Percentiles rank a stretch among this genome's conserved stretches.
Conservation (phyloP, 1,139 yeast genomes). For the Geotrichum fermentans region DNA sequence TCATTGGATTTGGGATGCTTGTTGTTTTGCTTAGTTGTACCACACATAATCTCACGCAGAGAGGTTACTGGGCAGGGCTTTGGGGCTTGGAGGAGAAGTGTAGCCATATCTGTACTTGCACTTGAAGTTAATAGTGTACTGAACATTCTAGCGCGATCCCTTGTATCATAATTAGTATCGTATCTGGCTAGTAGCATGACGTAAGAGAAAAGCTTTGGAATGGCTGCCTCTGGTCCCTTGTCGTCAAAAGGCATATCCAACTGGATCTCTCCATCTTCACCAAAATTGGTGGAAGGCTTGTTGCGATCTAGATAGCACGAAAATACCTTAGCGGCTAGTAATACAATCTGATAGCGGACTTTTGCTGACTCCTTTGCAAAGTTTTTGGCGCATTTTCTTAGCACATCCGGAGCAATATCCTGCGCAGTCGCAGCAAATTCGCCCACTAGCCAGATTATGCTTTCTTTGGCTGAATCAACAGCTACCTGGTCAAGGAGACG, state of each 20-base stretch:
- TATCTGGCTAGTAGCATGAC: slow-evolving; percentile 63
- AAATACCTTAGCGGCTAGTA: slow-evolving; percentile 69
- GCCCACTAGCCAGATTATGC: slow-evolving; percentile 87
- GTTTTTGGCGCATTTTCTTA: slow-evolving; percentile 52
- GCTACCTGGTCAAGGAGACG: slow-evolving; percentile 27
- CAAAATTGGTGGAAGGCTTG: slow-evolving; percentile 20
- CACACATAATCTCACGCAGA: slow-evolving; percentile 22
- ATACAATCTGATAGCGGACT: slow-evolving; percentile 67
- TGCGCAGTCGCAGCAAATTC: slow-evolving; percentile 55
- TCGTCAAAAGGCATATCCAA: slow-evolving; percentile 16
- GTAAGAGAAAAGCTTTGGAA: slow-evolving; percentile 55
- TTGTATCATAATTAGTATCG: slow-evolving; percentile 70
- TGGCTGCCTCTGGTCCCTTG: slow-evolving; percentile 38
- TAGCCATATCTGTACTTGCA: slow-evolving; percentile 50
- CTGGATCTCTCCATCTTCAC: slow-evolving; percentile 12
- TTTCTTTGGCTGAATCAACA: slow-evolving; percentile 57
- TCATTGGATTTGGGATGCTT: slow-evolving; percentile 10
- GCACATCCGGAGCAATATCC: slow-evolving; percentile 71
- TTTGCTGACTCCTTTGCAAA: slow-evolving; percentile 52
- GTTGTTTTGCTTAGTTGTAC: slow-evolving; percentile 7
- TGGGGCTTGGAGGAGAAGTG: slow-evolving; percentile 75
- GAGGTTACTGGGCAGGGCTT: slow-evolving; percentile 49
- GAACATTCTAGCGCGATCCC: slow-evolving; percentile 81
- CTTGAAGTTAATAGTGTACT: slow-evolving; percentile 45
- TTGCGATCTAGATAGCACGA: slow-evolving; percentile 49